phyloP scores from a whole-genome alignment of 2,329 filamentous ascomycete genomes.

The Neurospora crassa region DNA sequence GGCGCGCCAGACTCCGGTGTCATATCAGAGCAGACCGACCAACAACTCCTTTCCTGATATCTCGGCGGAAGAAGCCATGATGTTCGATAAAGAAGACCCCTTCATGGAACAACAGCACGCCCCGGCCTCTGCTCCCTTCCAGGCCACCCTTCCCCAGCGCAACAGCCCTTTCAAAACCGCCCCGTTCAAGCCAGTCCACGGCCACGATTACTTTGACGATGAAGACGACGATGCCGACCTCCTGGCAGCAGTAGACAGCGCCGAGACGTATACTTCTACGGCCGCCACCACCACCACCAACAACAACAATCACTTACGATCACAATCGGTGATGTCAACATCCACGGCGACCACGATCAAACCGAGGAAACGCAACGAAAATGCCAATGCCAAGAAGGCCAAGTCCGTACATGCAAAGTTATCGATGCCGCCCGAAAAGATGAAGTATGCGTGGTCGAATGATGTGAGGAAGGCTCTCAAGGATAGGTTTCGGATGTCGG shows the following conservation, averaged over 20 bases:
- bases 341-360: conserved; percentile 32
- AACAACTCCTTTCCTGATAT: not conserved
- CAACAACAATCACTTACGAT: conserved; percentile 9
- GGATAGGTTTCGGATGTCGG: conserved; percentile 72
- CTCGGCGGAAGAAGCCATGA: conserved; percentile 1
- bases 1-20: not conserved
- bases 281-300: conserved; percentile 15
- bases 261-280: conserved; percentile 31
- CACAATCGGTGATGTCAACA: conserved; percentile 33
- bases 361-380: conserved; percentile 14
- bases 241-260: conserved; percentile 41
- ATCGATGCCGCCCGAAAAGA: conserved; percentile 40
- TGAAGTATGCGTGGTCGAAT: conserved; percentile 70
- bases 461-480: conserved; percentile 76
- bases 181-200: not conserved
- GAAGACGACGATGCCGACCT: conserved; percentile 32
- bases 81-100: conserved; percentile 10
- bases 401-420: conserved; percentile 22
- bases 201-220: conserved; percentile 17
- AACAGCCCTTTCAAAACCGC: conserved; percentile 4
- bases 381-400: conserved; percentile 20
- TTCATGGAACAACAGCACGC: conserved; percentile 18
- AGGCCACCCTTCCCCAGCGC: not conserved
- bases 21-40: not conserved
- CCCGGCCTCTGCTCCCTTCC: not conserved